These are phyloP conservation scores for Ceratocystis smalleyi DNA, from an alignment of 2,329 filamentous ascomycete genomes.

Conservation along the genomic window DNA sequence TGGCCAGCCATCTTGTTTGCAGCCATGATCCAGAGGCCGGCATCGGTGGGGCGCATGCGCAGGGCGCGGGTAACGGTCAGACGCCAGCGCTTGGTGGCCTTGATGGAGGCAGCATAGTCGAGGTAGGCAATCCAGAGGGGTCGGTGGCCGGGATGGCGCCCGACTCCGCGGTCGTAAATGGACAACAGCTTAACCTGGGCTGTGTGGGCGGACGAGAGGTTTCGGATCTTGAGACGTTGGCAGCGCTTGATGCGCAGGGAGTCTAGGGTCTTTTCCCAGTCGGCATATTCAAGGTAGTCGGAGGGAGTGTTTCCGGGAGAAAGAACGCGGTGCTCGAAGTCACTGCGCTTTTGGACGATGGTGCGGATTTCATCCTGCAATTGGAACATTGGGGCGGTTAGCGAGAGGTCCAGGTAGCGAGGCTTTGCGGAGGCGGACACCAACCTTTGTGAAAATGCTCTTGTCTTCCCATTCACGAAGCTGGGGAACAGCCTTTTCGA, in stretches of 20 bases:
- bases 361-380: conserved; percentile 70
- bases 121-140: conserved; percentile 84
- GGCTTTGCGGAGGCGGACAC: conserved; percentile 18
- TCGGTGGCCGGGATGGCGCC: conserved; percentile 67
- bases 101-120: conserved; percentile 56
- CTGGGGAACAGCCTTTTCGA: conserved; percentile 84
- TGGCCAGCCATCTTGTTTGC: conserved; percentile 61
- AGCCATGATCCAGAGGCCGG: conserved; percentile 75
- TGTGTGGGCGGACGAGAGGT: conserved; percentile 46
- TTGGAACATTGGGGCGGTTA: conserved; percentile 13
- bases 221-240: conserved; percentile 61
- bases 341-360: conserved; percentile 78
- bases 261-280: conserved; percentile 56
- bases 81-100: conserved; percentile 50
- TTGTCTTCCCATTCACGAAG: conserved; percentile 85
- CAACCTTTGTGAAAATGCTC: conserved; percentile 69
- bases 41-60: conserved; percentile 69
- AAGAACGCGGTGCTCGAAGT: conserved; percentile 83
- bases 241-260: conserved; percentile 67
- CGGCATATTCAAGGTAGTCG: conserved; percentile 74
- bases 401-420: background rate
- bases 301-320: conserved; percentile 58
- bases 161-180: conserved; percentile 73
- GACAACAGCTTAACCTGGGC: conserved; percentile 75
- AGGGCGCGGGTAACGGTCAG: conserved; percentile 52